Percentiles rank a stretch among this genome's conserved stretches.
Evolutionary conservation across 495 filamentous ascomycete genomes (phyloP).

Genomic region (Ramalina peruviana): DNA sequence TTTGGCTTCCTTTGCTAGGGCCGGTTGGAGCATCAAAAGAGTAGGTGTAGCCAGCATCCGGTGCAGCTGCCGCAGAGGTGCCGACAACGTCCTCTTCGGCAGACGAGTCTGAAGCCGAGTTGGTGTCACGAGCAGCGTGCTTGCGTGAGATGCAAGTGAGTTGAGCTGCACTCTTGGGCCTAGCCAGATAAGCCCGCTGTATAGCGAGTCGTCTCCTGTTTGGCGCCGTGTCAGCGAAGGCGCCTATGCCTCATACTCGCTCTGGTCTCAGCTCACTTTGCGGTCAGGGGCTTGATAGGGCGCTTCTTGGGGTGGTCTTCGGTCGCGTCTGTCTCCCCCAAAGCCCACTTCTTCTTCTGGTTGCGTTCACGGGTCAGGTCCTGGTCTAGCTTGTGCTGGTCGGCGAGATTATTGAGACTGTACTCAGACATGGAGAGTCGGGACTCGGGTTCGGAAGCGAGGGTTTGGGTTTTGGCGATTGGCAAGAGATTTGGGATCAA

Average conservation of each 20-base stretch:
- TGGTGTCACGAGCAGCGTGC: constrained; percentile 19
- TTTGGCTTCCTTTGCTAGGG: constrained; percentile 36
- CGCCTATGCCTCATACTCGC: too few relatives aligned
- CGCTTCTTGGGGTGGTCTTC: constrained; percentile 15
- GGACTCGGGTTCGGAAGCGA: too few relatives aligned
- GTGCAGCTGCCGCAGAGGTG: constrained; percentile 26
- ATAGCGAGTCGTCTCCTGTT: too few relatives aligned
- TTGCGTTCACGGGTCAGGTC: constrained; percentile 37
- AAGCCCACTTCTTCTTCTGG: constrained; percentile 41
- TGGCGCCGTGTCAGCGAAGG: too few relatives aligned
- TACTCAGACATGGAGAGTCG: constrained; percentile 7
- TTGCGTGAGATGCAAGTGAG: constrained; percentile 20
- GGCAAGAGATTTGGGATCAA: too few relatives aligned
- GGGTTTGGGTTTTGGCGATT: too few relatives aligned
- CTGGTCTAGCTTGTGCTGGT: constrained; percentile 30
- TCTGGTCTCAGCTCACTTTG: too few relatives aligned
- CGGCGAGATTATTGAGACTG: constrained; percentile 11
- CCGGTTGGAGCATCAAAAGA: constrained; percentile 34
- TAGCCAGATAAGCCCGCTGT: too few relatives aligned
- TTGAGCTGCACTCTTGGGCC: constrained; percentile 9
- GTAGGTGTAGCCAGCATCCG: constrained; percentile 29
- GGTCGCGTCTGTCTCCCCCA: constrained; percentile 21
- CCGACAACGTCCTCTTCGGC: constrained; percentile 28
- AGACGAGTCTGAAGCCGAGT: constrained; percentile 23
- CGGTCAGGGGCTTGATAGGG: constrained; percentile 17